Percentiles rank a stretch among this genome's conserved stretches.
Evolutionary conservation across 108 stramenopile genomes (phyloP).

Genomic region (Chaetoceros muelleri): DNA sequence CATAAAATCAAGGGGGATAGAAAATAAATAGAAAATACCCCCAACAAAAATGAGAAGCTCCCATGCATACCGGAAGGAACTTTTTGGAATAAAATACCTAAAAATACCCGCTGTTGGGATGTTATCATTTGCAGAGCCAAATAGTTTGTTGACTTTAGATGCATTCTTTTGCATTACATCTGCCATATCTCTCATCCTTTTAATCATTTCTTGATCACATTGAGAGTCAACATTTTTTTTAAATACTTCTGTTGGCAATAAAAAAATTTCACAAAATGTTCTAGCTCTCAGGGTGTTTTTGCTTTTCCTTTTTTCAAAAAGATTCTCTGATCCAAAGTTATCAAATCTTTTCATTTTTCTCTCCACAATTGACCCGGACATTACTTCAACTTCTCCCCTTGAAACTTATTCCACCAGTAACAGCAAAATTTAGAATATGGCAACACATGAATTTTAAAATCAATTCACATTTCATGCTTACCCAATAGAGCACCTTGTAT

Average conservation of each 20-base stretch:
- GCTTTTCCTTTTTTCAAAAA: conserved; percentile 17
- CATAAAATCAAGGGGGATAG: conserved; percentile 21
- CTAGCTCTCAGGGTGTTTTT: conserved; percentile 16
- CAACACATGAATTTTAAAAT: neutral
- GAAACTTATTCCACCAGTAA: conserved; percentile 1
- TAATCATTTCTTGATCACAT: conserved; percentile 22
- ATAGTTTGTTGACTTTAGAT: conserved; percentile 30
- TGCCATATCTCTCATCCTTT: conserved; percentile 20
- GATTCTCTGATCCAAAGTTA: conserved; percentile 23
- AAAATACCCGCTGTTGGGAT: conserved; percentile 9
- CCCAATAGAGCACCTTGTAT: conserved; percentile 14
- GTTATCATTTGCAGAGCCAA: conserved; percentile 24
- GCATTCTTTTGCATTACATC: conserved; percentile 9
- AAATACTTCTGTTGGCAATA: conserved; percentile 20
- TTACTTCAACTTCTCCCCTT: conserved; percentile 20
- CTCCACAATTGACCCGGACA: conserved; percentile 20
- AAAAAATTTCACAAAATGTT: conserved; percentile 25
- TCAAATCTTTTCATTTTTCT: conserved; percentile 28
- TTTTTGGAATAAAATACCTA: conserved; percentile 19
- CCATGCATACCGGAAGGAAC: conserved; percentile 17
- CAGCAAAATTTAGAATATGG: neutral
- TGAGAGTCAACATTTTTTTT: conserved; percentile 22
- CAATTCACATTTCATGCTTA: neutral
- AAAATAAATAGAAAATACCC: conserved; percentile 19
- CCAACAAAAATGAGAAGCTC: conserved; percentile 6